Evolutionary conservation across 176 grass and related monocot species (phyloP), one percentile per base, ranked within the genome.

Genomic region (Aegilops tauschii): DNA sequence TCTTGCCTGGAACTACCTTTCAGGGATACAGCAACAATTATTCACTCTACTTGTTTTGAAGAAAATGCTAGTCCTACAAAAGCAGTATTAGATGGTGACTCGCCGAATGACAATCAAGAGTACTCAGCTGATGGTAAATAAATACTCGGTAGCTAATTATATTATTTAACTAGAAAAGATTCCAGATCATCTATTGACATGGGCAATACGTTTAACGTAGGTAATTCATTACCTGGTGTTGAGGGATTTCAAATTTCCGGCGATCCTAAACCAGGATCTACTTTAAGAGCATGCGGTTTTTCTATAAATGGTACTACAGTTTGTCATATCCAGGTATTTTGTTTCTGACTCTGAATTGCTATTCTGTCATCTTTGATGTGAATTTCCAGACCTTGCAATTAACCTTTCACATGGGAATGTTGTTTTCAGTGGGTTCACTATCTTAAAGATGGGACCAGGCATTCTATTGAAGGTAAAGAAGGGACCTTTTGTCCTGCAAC

Each of bases 251-350:
- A 94, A 89, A 94, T 98, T 85, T 54, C 21, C 64, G 96, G 93
- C 23, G 75, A 93, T 23, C 86, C 93, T 83, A 86, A 2, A 73
- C 93, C 88, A 40, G 93, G 93, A 69, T 87, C 9, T 67, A 83
- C 9, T 65, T 81, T 95, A 87, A 93, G 1, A 68, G 96, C 93
- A 52, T 90, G 89, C 73, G 96, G 96, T 78, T 92, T 80, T 40
- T 78, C 88, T 69, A 84, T 68, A 83, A 94, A 98, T 84, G 96
- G 93, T 54, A 93, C 93, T 69, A 95, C 90, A 52, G 86, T 89
- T 80, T 93, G 88, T 64, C 86, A 89, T 88, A 92, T 98, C 84
- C 93, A 98, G 93, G 96, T 98, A 87, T 76, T 29, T 77, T 61
- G 50, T 74, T 72, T 70, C 31, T 80, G 32, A 31, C 47, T 30